Evolutionary conservation across 2,329 filamentous ascomycete species (phyloP), one percentile per base, ranked within the genome.

Genomic region (Raffaelea deltoideospora): DNA sequence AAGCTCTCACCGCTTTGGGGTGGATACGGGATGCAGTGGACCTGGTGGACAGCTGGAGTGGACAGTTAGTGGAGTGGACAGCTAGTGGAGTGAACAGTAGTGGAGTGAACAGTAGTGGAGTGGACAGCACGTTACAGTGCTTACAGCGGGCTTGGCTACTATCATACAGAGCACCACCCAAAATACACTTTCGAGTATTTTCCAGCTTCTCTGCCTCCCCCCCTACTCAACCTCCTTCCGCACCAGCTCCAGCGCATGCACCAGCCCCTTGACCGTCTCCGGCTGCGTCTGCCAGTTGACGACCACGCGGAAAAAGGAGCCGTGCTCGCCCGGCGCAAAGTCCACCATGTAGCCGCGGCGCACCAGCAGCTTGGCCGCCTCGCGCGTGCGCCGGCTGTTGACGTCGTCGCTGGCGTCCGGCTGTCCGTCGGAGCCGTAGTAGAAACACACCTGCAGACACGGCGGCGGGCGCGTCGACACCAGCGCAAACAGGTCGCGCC

Each of bases 361-460:
- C 11, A 72, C 59, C 42, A 75, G 53, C 45, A 50, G 57, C 34
- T 53, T 51, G 2, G 64, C 68, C 49, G 73, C 68, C 9, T 46
- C 51, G 45, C 60, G 57, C 23, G 70, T 73, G 29, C 59, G 53
- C 29, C 52, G 48, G 23, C 68, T 70, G 48, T 73, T 75, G 36
- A 53, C 56, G 27, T 54, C 55, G 6, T 52, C 45, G 14, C 61
- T 55, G 0, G 54, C 54, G 0, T 55, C 47, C 31, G 80, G 44
- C 39, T 55, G 48, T 5, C 18, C 33, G 19, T 37, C 35, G 3
- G 18, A 10, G 0, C 78, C 74, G 50, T 82, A 86, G 55, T 94
- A 94, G 56, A 96, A 96, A 63, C 88, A 95, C 18, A 96, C 81
- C 59, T 96, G 90, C 53, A 94, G 61, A 58, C 88, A 96, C 1